phyloP scores from a whole-genome alignment of 129 eudicot species.

The Mikania micrantha region DNA sequence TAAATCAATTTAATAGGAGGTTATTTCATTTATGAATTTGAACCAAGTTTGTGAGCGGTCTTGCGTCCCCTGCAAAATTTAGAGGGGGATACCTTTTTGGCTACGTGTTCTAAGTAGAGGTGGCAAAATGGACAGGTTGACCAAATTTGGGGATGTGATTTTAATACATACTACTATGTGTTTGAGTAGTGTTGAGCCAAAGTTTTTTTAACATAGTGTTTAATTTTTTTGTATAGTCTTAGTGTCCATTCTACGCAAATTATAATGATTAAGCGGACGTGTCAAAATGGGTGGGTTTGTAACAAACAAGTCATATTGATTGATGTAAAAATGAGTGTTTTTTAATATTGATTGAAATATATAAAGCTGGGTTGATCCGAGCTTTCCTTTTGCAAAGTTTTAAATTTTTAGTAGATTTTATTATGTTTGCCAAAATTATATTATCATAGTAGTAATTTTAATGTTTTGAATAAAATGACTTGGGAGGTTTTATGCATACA shows the following conservation, averaged over 20 bases:
- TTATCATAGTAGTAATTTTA: not conserved
- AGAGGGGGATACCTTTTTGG: too few relatives aligned
- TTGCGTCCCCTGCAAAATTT: too few relatives aligned
- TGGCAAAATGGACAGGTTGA: not conserved
- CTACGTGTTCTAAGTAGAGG: too few relatives aligned
- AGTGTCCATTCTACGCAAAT: too few relatives aligned
- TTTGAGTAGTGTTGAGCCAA: not conserved
- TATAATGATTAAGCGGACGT: not conserved
- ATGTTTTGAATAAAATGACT: not conserved
- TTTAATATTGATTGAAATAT: not conserved
- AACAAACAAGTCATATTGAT: not conserved
- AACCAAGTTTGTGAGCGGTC: not conserved
- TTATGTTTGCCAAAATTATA: not conserved
- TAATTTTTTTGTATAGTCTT: not conserved
- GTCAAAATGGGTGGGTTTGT: not conserved
- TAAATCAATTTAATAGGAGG: not conserved
- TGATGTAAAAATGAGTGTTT: not conserved
- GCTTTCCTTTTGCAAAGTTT: not conserved
- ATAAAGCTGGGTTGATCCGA: not conserved
- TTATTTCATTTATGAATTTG: conserved; percentile 4
- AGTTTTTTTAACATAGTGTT: not conserved
- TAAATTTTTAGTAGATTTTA: not conserved
- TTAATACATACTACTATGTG: not conserved
- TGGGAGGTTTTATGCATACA: not conserved
- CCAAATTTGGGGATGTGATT: not conserved